Evolutionary conservation across 495 filamentous ascomycete genomes (phyloP), one percentile per base, ranked within the genome.

Genomic region (Lasiosphaeria miniovina): DNA sequence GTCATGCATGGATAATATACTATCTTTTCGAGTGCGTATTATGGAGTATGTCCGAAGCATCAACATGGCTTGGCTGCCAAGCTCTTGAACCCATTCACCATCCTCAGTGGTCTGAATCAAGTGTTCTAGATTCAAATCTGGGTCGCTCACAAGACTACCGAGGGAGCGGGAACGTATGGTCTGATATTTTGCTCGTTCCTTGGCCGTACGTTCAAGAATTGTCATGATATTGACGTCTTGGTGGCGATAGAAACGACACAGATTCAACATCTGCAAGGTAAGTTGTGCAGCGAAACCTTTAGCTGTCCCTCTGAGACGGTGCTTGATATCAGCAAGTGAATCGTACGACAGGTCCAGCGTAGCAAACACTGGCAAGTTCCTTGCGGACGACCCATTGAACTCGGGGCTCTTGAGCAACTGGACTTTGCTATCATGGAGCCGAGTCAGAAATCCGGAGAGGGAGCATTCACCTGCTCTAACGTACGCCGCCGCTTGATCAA

Each of bases 191-290:
- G 24, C 24, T 24, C 24, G 24, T 24, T 24, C 24, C 24, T 24
- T 24, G 24, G 24, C 24, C 24, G 24, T 24, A 24, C 24, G 24
- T 24, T 24, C 24, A 24, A 24, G 24, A 24, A 24, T 24, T 24
- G 24, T 24, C 8, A 41, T 41, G 38, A 41, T 14, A 14, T 41
- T 3, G 24, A 70, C 43, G 33, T 36, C n/a, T 17, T 64, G 52
- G 52, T 70, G 41, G 55, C 68, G 65, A 36, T 54, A 68, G 50
- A 64, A 70, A n/a, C 34, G 51, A 15, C 66, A 38, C 8, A 61
- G 15, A 15, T 34, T 52, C 10, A 68, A 36, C 3, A 68, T 5
- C 24, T 62, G 58, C 4, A 68, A 24, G 3, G 65, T 65, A 5
- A 57, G n/a, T 0, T 40, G 24, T 6, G 61, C 64, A 0, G 31